phyloP scores from a whole-genome alignment of 1,139 yeast species.

The Saccharomyces uvarum region DNA sequence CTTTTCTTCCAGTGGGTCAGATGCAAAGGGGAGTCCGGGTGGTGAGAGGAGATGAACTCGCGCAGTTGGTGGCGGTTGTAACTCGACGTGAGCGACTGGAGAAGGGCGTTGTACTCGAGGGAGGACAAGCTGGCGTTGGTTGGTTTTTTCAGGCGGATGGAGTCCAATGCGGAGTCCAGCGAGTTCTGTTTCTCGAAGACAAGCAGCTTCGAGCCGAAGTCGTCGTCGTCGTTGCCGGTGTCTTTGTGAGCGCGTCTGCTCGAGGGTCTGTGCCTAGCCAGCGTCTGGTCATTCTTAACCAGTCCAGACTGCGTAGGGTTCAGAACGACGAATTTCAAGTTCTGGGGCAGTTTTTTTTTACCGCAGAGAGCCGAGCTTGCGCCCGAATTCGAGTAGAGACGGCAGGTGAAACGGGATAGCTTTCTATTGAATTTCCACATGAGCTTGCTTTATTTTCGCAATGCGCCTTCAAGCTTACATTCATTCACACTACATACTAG shows the following conservation, averaged over 20 bases:
- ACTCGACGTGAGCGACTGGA: conserved; percentile 3
- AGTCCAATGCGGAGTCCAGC: background rate
- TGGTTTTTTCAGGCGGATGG: background rate
- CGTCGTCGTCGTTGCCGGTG: background rate
- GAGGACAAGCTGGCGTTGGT: background rate
- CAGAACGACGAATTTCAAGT: conserved; percentile 24
- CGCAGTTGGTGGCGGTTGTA: conserved; percentile 2
- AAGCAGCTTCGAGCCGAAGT: background rate
- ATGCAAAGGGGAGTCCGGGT: background rate
- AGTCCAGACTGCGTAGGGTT: conserved; percentile 25
- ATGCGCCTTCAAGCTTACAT: background rate
- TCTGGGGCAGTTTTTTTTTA: conserved; percentile 24
- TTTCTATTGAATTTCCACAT: background rate
- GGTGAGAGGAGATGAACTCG: background rate
- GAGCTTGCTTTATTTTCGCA: background rate
- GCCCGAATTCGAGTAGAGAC: background rate
- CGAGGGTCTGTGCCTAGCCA: background rate
- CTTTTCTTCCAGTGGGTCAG: conserved; percentile 16
- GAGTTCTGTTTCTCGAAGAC: background rate
- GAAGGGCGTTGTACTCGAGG: background rate
- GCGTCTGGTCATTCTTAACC: conserved; percentile 4
- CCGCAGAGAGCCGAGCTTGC: conserved; percentile 11
- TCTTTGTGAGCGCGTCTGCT: background rate
- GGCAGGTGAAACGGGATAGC: background rate
- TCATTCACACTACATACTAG: background rate